Conservation (phyloP, 177 flowering plant genomes). For the Vitis hybrid region DNA sequence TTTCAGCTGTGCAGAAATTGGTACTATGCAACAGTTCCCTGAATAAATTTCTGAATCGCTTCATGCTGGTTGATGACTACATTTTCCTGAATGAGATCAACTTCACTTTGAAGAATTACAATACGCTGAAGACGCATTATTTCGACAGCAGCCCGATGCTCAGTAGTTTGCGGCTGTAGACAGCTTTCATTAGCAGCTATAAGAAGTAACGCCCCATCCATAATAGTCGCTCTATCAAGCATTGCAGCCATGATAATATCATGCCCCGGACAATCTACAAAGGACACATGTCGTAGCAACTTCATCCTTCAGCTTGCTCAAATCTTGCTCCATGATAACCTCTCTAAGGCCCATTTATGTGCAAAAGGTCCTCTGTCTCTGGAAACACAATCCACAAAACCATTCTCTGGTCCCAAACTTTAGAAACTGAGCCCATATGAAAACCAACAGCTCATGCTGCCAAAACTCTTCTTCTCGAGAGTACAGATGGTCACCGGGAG, state of each 20-base stretch:
- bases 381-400: too few species aligned
- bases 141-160: slow-evolving; percentile 87
- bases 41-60: slow-evolving; percentile 72
- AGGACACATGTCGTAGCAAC: too few species aligned
- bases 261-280: slow-evolving; percentile 42
- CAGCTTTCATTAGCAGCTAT: slow-evolving; percentile 89
- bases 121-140: slow-evolving; percentile 83
- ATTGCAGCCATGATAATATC: slow-evolving; percentile 95
- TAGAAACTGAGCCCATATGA: too few species aligned
- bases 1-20: slow-evolving; percentile 84
- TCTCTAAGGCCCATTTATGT: too few species aligned
- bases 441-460: too few species aligned
- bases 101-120: slow-evolving; percentile 77
- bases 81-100: slow-evolving; percentile 86
- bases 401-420: too few species aligned
- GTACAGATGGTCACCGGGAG: too few species aligned
- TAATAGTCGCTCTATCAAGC: slow-evolving; percentile 92
- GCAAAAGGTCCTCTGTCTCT: too few species aligned
- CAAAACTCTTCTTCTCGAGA: too few species aligned
- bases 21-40: slow-evolving; percentile 83
- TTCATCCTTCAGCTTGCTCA: too few species aligned
- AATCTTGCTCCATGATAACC: too few species aligned
- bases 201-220: slow-evolving; percentile 90
- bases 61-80: slow-evolving; percentile 84
- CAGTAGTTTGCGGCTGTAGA: slow-evolving; percentile 89